A percentile compares a stretch with the other conserved stretches of the same genome.
Conservation (phyloP, 2,329 filamentous ascomycete species). For the Colletotrichum sp. region DNA sequence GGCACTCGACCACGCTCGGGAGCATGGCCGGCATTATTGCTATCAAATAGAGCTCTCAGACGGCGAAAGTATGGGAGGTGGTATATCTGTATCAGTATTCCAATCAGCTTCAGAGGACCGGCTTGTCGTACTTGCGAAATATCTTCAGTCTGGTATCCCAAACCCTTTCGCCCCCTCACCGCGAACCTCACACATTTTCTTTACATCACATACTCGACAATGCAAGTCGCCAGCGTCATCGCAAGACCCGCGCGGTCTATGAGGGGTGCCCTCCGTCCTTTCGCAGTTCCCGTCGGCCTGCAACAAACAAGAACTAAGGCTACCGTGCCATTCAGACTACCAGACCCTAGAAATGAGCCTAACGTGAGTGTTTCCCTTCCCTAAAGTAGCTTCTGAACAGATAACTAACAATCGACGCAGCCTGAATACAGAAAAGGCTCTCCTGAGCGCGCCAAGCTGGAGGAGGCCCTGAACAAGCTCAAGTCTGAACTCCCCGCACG, state of each 20-base stretch:
- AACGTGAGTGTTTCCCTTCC: slow-evolving; percentile 26
- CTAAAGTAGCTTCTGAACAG: neutral
- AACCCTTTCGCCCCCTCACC: neutral
- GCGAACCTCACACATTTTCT: neutral
- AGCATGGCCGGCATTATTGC: neutral
- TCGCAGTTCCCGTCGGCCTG: slow-evolving; percentile 18
- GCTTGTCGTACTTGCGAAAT: neutral
- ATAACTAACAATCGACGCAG: slow-evolving; percentile 14
- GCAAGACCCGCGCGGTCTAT: neutral
- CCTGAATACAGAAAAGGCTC: slow-evolving; percentile 32
- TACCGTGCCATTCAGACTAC: slow-evolving; percentile 33
- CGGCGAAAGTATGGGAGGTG: neutral
- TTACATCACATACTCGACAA: neutral
- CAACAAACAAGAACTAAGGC: slow-evolving; percentile 27
- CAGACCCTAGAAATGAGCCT: slow-evolving; percentile 34
- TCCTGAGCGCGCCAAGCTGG: slow-evolving; percentile 31
- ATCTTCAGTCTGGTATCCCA: neutral
- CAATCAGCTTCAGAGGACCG: neutral
- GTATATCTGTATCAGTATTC: neutral
- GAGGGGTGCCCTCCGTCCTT: neutral
- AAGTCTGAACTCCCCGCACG: slow-evolving; percentile 32
- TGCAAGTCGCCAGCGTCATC: slow-evolving; percentile 2
- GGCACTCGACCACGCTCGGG: neutral
- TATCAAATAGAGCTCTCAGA: neutral
- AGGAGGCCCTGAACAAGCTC: slow-evolving; percentile 31